Conservation (phyloP, 1,139 yeast genomes). For the Geotrichum aggregatum region DNA sequence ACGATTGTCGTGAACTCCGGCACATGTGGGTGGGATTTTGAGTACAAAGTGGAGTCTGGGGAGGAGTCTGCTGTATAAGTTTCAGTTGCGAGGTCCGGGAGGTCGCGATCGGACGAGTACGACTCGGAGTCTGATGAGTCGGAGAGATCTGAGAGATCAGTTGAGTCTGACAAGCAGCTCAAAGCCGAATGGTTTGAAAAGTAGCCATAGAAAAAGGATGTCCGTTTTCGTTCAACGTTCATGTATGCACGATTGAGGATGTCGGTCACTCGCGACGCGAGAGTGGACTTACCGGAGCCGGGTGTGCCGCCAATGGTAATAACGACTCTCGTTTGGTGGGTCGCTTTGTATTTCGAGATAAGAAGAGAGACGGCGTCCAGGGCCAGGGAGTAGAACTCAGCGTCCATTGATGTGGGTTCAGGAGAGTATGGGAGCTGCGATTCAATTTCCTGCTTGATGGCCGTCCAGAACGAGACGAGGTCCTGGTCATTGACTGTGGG, state of each 20-base stretch:
- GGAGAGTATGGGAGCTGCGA: not conserved
- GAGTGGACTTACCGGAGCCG: conserved; percentile 78
- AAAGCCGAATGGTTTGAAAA: not conserved
- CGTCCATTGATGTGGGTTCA: conserved; percentile 1
- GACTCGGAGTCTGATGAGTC: not conserved
- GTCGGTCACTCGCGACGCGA: conserved; percentile 47
- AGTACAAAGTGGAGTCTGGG: not conserved
- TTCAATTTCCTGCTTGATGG: not conserved
- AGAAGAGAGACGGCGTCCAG: conserved; percentile 5
- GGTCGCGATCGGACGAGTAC: not conserved
- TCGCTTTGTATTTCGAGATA: not conserved
- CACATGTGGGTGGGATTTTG: not conserved
- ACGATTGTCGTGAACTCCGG: conserved; percentile 34
- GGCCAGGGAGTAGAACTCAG: not conserved
- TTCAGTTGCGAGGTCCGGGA: not conserved
- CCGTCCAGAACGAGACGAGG: not conserved
- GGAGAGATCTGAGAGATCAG: not conserved
- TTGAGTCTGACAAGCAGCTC: not conserved
- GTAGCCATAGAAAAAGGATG: not conserved
- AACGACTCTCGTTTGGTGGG: conserved; percentile 40
- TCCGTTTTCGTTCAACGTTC: not conserved
- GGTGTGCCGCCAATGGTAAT: conserved; percentile 71
- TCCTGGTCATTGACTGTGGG: not conserved
- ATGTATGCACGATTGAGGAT: conserved; percentile 16
- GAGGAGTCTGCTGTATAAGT: not conserved